phyloP scores from a whole-genome alignment of 2,329 filamentous ascomycete species.

The Fusarium staphyleae region DNA sequence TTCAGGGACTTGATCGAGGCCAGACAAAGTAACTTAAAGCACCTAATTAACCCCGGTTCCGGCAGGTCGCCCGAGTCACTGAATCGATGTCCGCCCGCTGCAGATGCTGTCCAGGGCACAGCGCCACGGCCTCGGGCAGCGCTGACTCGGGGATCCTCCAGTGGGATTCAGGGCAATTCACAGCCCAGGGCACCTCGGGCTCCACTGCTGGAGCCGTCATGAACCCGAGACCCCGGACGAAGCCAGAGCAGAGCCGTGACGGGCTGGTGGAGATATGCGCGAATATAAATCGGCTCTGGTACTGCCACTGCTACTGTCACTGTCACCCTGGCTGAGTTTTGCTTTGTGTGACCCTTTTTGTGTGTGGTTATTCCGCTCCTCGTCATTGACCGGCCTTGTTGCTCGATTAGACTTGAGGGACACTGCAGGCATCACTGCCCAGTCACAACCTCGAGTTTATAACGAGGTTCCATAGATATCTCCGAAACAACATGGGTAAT shows the following conservation, averaged over 20 bases:
- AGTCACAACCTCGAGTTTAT: slow-evolving; percentile 5
- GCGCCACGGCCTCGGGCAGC: slow-evolving; percentile 4
- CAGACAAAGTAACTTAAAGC: not conserved
- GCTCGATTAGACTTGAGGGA: not conserved
- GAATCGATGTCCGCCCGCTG: not conserved
- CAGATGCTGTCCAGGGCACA: not conserved
- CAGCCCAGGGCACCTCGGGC: not conserved
- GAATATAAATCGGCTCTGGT: slow-evolving; percentile 46
- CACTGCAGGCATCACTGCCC: slow-evolving; percentile 8
- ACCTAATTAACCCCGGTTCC: no score
- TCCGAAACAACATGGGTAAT: not conserved
- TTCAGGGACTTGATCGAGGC: not conserved
- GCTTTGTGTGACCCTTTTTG: slow-evolving; percentile 2
- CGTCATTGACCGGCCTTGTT: slow-evolving; percentile 3
- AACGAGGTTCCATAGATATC: not conserved
- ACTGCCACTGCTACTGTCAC: slow-evolving; percentile 26
- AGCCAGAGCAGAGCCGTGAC: slow-evolving; percentile 29
- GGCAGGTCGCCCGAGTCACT: no score
- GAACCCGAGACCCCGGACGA: slow-evolving; percentile 22
- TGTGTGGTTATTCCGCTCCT: slow-evolving; percentile 2
- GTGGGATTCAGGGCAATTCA: slow-evolving; percentile 26
- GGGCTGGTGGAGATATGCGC: slow-evolving; percentile 44
- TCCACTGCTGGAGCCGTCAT: slow-evolving; percentile 22
- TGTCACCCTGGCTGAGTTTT: slow-evolving; percentile 16
- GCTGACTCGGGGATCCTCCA: slow-evolving; percentile 23